These are phyloP conservation scores for Lactuca saligna DNA, from an alignment of 129 eudicot genomes.

Conservation along the genomic window DNA sequence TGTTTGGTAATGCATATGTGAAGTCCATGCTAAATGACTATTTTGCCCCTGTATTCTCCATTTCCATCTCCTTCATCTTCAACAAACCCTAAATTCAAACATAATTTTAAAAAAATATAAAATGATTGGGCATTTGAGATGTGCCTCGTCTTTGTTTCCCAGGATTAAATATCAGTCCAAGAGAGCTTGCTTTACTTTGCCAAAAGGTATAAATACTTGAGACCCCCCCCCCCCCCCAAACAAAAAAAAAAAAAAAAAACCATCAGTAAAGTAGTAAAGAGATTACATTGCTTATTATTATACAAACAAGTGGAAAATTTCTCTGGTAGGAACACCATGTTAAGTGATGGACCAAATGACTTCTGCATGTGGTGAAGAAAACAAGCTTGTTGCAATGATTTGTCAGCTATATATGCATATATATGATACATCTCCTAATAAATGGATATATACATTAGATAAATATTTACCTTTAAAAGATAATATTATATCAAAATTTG, in stretches of 20 bases:
- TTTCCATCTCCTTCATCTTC: not conserved
- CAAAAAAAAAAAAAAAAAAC: too few relatives aligned
- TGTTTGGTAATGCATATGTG: not conserved
- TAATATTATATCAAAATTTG: conserved; percentile 10
- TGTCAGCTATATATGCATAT: conserved; percentile 84
- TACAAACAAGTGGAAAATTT: conserved; percentile 57
- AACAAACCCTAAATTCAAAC: too few relatives aligned
- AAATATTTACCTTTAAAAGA: not conserved
- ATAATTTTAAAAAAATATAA: not conserved
- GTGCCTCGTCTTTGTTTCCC: conserved; percentile 22
- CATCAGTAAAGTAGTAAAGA: not conserved
- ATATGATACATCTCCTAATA: not conserved
- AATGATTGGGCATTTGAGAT: not conserved
- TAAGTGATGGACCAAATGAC: conserved; percentile 93
- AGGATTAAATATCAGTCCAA: conserved; percentile 57
- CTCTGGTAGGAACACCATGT: conserved; percentile 83
- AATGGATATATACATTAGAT: not conserved
- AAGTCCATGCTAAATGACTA: too few relatives aligned
- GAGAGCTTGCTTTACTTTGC: conserved; percentile 79
- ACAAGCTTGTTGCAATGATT: conserved; percentile 81
- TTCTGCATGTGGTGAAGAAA: conserved; percentile 83
- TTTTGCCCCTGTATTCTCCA: too few relatives aligned
- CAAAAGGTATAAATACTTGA: conserved; percentile 50
- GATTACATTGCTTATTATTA: not conserved
- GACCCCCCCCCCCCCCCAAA: not conserved